These are phyloP conservation scores for Prunus campanulata DNA, from an alignment of 306 rosid genomes.

Conservation along the genomic window DNA sequence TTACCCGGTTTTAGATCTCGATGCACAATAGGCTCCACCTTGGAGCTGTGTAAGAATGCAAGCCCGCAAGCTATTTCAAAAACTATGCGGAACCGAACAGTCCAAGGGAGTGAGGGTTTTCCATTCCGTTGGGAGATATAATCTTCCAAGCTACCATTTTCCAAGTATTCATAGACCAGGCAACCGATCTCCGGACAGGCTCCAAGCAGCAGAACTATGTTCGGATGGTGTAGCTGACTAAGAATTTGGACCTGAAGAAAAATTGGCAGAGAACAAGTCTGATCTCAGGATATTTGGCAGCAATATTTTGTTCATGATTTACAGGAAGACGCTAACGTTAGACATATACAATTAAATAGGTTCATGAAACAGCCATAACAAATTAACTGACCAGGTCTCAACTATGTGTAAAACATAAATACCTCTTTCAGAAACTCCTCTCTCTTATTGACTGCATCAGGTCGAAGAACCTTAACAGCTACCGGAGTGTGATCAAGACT, in stretches of 20 bases:
- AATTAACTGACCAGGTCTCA: not conserved
- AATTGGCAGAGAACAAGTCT: constrained; percentile 20
- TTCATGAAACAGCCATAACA: no score
- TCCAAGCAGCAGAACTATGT: constrained; percentile 84
- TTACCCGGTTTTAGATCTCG: constrained; percentile 96
- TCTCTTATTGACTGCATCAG: constrained; percentile 52
- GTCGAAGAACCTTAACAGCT: constrained; percentile 77
- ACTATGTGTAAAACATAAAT: constrained; percentile 13
- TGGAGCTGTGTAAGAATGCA: constrained; percentile 74
- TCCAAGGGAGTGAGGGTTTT: constrained; percentile 82
- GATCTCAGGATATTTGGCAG: constrained; percentile 10
- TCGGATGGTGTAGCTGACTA: constrained; percentile 88
- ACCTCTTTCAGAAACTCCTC: constrained; percentile 95
- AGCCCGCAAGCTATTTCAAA: constrained; percentile 91
- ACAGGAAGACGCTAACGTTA: not conserved
- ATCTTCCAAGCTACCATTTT: constrained; percentile 87
- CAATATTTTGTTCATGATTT: not conserved
- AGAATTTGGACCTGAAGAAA: constrained; percentile 79
- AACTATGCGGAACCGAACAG: constrained; percentile 55
- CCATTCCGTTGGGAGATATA: constrained; percentile 44
- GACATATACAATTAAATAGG: constrained; percentile 14
- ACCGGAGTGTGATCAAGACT: constrained; percentile 86
- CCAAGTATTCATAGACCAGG: constrained; percentile 82
- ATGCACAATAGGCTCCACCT: constrained; percentile 85
- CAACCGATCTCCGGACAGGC: constrained; percentile 90